phyloP scores from a whole-genome alignment of 179 eudicot genomes.

The Drosera spatulata region DNA sequence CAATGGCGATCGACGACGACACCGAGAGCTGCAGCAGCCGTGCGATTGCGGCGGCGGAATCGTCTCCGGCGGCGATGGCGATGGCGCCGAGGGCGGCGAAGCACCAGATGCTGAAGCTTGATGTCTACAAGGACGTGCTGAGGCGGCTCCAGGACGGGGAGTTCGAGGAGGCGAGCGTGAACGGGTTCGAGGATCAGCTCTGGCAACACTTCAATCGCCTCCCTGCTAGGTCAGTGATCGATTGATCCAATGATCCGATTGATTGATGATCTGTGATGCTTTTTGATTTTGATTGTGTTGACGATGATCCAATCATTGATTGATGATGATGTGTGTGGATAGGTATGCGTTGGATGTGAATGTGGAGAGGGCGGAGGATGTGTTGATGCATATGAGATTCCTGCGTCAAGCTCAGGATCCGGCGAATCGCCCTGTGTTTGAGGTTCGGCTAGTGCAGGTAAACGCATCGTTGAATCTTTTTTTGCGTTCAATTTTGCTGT shows the following conservation, averaged over 20 bases:
- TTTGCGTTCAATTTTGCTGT: background rate
- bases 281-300: no score
- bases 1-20: constrained; percentile 46
- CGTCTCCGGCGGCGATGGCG: background rate
- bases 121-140: constrained; percentile 57
- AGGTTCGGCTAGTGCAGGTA: constrained; percentile 72
- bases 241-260: background rate
- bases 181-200: constrained; percentile 60
- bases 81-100: constrained; percentile 15
- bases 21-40: constrained; percentile 56
- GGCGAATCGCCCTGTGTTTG: constrained; percentile 40
- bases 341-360: constrained; percentile 41
- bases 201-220: constrained; percentile 76
- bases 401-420: constrained; percentile 53
- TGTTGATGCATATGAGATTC: constrained; percentile 58
- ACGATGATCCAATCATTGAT: no score
- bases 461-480: background rate
- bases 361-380: no score
- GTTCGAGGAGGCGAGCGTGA: constrained; percentile 28
- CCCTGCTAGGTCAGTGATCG: constrained; percentile 40
- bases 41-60: constrained; percentile 26
- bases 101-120: constrained; percentile 35
- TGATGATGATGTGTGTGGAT: background rate
- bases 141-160: constrained; percentile 30
- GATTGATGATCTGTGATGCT: background rate